Conservation (phyloP, 441 rosid species). For the Pelargonium fulgidum region DNA sequence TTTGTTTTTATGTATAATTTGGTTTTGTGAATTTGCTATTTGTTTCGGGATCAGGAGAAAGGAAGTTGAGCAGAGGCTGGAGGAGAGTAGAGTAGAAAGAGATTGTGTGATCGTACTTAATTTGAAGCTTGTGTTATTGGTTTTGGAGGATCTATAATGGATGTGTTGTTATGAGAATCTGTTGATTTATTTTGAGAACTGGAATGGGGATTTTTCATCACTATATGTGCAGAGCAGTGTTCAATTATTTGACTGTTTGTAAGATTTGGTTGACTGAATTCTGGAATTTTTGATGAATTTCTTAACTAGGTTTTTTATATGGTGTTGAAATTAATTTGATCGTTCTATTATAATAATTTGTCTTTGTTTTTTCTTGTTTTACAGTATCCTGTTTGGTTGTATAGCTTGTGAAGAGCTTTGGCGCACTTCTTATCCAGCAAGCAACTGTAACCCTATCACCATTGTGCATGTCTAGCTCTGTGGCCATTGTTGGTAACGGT, state of each 20-base stretch:
- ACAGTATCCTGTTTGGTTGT: neutral
- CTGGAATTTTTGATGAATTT: neutral
- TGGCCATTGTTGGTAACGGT: slow-evolving; percentile 39
- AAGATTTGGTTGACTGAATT: neutral
- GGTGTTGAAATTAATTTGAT: neutral
- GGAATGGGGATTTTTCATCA: neutral
- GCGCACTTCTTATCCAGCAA: slow-evolving; percentile 15
- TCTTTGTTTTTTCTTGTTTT: neutral
- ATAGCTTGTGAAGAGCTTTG: neutral
- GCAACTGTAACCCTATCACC: slow-evolving; percentile 35
- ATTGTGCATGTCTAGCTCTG: slow-evolving; percentile 87
- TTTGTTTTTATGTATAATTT: too few species aligned
- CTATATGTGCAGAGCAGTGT: neutral
- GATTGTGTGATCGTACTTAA: neutral
- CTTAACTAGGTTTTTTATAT: neutral
- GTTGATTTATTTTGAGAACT: neutral
- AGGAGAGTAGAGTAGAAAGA: neutral
- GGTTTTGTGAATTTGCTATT: neutral
- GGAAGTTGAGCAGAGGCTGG: neutral
- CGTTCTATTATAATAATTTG: neutral
- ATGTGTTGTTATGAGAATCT: neutral
- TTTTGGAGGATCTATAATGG: neutral
- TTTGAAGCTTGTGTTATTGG: neutral
- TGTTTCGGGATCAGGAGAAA: neutral
- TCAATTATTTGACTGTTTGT: neutral